A percentile compares a stretch with the other conserved stretches of the same genome.
phyloP scores from a whole-genome alignment of 2,329 filamentous ascomycete species.

The Ascocoryne sarcoides region DNA sequence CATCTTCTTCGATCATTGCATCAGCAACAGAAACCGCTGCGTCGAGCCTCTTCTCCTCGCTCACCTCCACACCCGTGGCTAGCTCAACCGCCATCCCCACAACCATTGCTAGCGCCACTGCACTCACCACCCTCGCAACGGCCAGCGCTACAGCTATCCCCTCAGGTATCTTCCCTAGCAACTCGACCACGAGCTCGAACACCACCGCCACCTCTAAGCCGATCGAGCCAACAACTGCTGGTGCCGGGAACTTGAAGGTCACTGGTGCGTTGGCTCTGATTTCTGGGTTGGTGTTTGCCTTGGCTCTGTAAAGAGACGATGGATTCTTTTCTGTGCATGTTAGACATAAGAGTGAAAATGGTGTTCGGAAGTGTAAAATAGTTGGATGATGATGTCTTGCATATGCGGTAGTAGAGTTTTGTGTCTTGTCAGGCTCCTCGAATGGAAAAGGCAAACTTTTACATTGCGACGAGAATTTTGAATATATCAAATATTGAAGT shows the following conservation, averaged over 20 bases:
- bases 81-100: neutral
- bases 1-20: neutral
- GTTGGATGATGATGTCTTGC: too few relatives aligned
- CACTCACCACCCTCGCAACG: neutral
- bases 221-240: neutral
- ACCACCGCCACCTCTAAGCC: neutral
- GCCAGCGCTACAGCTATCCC: neutral
- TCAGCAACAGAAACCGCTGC: too few relatives aligned
- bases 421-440: too few relatives aligned
- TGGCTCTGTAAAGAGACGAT: slow-evolving; percentile 1
- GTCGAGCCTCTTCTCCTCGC: neutral
- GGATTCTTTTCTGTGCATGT: too few relatives aligned
- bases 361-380: too few relatives aligned
- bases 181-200: neutral
- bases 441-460: too few relatives aligned
- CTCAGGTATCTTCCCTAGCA: neutral
- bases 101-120: neutral
- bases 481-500: too few relatives aligned
- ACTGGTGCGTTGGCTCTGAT: slow-evolving; percentile 1
- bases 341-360: too few relatives aligned
- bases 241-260: neutral
- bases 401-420: too few relatives aligned
- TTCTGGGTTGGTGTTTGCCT: neutral
- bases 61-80: neutral
- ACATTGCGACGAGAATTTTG: too few relatives aligned